Base-by-base conservation (phyloP, 202 grass and related monocot species). In the Cymbopogon flexuosus region DNA sequence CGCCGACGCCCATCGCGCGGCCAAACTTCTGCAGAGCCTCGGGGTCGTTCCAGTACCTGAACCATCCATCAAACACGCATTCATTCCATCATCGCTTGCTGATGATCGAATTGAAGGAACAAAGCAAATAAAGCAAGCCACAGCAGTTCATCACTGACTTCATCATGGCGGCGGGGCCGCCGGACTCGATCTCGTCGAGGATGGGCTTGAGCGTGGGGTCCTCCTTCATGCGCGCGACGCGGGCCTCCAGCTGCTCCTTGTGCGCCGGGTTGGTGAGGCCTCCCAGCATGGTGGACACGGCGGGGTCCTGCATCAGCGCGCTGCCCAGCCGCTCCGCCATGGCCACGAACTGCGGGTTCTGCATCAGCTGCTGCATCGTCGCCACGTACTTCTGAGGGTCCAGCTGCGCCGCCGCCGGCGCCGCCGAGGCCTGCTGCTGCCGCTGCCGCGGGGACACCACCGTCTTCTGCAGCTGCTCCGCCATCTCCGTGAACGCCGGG, bases 261-360 rank as follows among this genome's bases (percentile, higher is more conserved):
- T 95, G 86, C 3, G 86, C 65, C 41, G 96, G 92, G 58, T 90
- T 88, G 33, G 86, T 88, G 36, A 98, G 90, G 42, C 82, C 90
- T 16, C 93, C 96, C 16, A 98, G 82, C 82, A 95, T 85, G 60
- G 34, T 39, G 49, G 96, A 84, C 92, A 98, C 85, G 72, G 65
- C 83, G 12, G 96, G 96, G 81, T 98, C 96, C 88, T 98, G 92
- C 92, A 98, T 95, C 21, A 98, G 89, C 80, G 96, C 96, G 84
- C 66, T 91, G 76, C 92, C 96, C 5, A 98, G 84, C 0, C 81
- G 90, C 79, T 98, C 92, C 34, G 96, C 96, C 92, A 98, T 98
- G 42, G 82, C 82, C 46, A 93, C 83, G 68, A 98, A 98, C 79
- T 98, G 90, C 56, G 88, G 88, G 88, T 98, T 95, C 77, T 98